Evolutionary conservation across 1,139 yeast species (phyloP), one percentile per base, ranked within the genome.

Genomic region (Candida tetrigidarum): DNA sequence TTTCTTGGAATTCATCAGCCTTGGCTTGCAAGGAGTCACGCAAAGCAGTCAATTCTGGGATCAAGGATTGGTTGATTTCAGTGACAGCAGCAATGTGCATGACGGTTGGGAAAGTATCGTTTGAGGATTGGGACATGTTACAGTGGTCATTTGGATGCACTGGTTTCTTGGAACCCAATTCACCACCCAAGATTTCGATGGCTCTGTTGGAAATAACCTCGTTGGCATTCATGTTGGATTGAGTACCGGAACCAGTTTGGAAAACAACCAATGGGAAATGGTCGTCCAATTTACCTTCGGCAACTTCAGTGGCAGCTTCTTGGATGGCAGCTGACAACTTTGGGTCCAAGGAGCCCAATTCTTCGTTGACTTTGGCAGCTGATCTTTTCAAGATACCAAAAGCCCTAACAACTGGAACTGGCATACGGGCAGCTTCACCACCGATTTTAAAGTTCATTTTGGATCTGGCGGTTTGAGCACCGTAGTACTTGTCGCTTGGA

Each of bases 181-280:
- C 78, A 52, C 99, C 99, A 50, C 97, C 98, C 56, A 93, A 78
- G 46, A 93, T 64, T 73, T 93, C 98, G 71, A 93, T 93, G 55
- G 99, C 99, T 61, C 99, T 83, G 80, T 93, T 95, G 45, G 97
- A 90, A 62, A 93, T 93, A 55, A 93, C 99, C 74, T 93, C 99
- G 67, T 93, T 93, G 62, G 98, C 96, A 69, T 93, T 92, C 99
- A 93, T 93, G 78, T 93, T 93, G 54, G 96, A 86, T 74, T 93
- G 99, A 50, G 99, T 93, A 66, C 99, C 99, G 15, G 97, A 89
- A 48, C 99, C 99, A 49, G 99, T 93, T 76, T 93, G 99, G 84
- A 89, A 93, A 41, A 93, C 97, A 51, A 93, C 99, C 66, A 93
- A 80, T 49, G 99, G 99, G 84, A 93, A 93, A 67, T 95, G 96